Conservation (phyloP, 139 green algal genomes). For the Closterium sp. region DNA sequence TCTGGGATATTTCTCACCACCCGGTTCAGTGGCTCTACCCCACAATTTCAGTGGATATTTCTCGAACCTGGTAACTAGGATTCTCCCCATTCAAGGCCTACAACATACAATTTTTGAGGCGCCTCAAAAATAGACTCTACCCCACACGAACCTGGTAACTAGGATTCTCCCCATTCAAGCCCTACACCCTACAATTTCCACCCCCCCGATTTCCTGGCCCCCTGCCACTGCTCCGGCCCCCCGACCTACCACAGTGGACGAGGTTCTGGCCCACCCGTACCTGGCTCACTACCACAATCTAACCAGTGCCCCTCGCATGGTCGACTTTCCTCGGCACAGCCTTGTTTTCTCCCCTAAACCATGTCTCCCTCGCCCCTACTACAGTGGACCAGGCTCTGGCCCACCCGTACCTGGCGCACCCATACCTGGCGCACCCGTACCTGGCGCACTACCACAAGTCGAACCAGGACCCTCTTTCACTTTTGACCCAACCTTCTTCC, state of each 20-base stretch:
- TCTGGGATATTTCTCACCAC: too few relatives aligned
- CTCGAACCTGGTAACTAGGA: too few relatives aligned
- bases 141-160: background rate
- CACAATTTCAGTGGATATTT: too few relatives aligned
- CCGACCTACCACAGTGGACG: background rate
- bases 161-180: background rate
- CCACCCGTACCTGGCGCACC: constrained; percentile 86
- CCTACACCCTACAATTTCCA: background rate
- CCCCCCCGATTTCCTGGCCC: background rate
- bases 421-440: constrained; percentile 70
- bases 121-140: too few relatives aligned
- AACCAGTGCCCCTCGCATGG: background rate
- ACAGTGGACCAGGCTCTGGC: background rate
- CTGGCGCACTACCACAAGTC: too few relatives aligned
- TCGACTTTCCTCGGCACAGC: background rate
- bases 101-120: too few relatives aligned
- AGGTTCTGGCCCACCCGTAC: too few relatives aligned
- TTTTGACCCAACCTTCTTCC: background rate
- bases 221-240: background rate
- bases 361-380: background rate
- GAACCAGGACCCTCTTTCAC: background rate
- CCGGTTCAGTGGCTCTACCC: too few relatives aligned
- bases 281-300: background rate
- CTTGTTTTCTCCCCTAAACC: background rate
- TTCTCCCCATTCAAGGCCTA: too few relatives aligned